Evolutionary conservation across 2,329 filamentous ascomycete species (phyloP).

Genomic region (Hymenoscyphus albidus): DNA sequence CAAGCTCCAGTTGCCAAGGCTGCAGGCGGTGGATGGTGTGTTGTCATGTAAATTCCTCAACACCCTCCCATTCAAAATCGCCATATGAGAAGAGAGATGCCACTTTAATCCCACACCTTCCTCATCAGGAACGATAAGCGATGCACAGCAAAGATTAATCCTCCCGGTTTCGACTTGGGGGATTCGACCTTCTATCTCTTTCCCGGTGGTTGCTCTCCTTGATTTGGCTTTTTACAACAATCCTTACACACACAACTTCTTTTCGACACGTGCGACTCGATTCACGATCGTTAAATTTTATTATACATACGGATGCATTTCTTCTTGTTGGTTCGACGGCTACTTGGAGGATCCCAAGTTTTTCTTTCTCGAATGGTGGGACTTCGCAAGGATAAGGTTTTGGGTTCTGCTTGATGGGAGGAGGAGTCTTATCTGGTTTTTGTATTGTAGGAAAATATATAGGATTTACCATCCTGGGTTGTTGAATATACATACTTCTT

Average conservation of each 20-base stretch:
- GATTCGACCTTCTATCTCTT: background rate
- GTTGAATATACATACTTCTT: background rate
- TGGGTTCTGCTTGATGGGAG: background rate
- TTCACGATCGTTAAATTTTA: background rate
- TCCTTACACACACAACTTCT: background rate
- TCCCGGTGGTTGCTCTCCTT: background rate
- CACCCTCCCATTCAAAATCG: background rate
- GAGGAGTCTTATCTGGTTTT: background rate
- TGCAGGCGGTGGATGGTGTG: conserved; percentile 4
- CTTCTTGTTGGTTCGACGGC: background rate
- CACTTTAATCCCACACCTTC: background rate
- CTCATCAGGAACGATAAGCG: background rate
- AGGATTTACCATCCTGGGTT: background rate
- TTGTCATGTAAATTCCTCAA: conserved; percentile 3
- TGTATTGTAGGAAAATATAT: background rate
- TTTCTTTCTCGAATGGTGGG: background rate
- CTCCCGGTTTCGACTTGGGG: background rate
- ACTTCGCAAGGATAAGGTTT: background rate
- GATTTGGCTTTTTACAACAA: background rate
- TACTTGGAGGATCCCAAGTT: background rate
- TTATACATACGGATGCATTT: background rate
- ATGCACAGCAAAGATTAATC: background rate
- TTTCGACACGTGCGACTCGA: background rate
- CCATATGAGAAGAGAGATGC: background rate
- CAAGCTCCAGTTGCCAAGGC: conserved; percentile 8